Conservation (phyloP, 2,329 filamentous ascomycete species). For the Capronia coronata region DNA sequence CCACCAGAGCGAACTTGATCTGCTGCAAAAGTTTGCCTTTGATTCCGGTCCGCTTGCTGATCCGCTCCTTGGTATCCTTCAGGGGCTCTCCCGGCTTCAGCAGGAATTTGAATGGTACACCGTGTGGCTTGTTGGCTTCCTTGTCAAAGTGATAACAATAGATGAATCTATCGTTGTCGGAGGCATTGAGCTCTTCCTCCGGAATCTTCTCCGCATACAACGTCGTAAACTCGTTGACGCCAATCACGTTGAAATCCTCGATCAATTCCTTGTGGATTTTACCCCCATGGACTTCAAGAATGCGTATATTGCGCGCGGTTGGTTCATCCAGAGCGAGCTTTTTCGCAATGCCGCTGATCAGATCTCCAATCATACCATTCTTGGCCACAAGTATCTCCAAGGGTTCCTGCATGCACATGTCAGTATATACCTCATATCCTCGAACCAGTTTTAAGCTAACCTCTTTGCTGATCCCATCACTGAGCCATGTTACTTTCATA, state of each 20-base stretch:
- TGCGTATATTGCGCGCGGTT: conserved; percentile 62
- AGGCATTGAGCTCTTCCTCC: conserved; percentile 55
- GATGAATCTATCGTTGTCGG: conserved; percentile 63
- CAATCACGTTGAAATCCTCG: conserved; percentile 65
- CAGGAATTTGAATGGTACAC: conserved; percentile 85
- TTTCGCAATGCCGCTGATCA: conserved; percentile 68
- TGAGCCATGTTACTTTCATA: conserved; percentile 75
- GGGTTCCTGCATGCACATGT: conserved; percentile 51
- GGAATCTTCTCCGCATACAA: conserved; percentile 77
- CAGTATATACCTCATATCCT: neutral
- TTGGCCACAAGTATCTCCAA: conserved; percentile 83
- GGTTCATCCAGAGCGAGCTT: conserved; percentile 76
- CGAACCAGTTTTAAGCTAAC: conserved; percentile 39
- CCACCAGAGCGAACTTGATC: conserved; percentile 86
- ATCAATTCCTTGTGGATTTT: conserved; percentile 76
- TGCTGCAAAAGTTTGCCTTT: conserved; percentile 99
- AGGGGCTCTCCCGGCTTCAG: conserved; percentile 79
- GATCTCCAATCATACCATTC: conserved; percentile 70
- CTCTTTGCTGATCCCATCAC: conserved; percentile 87
- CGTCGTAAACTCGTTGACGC: conserved; percentile 76
- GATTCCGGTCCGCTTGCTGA: conserved; percentile 85
- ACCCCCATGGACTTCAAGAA: conserved; percentile 76
- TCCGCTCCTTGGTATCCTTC: conserved; percentile 84
- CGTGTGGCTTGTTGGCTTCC: conserved; percentile 75
- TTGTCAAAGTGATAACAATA: conserved; percentile 88